Conservation (phyloP, 2,329 filamentous ascomycete genomes). For the Xylaria sp. region DNA sequence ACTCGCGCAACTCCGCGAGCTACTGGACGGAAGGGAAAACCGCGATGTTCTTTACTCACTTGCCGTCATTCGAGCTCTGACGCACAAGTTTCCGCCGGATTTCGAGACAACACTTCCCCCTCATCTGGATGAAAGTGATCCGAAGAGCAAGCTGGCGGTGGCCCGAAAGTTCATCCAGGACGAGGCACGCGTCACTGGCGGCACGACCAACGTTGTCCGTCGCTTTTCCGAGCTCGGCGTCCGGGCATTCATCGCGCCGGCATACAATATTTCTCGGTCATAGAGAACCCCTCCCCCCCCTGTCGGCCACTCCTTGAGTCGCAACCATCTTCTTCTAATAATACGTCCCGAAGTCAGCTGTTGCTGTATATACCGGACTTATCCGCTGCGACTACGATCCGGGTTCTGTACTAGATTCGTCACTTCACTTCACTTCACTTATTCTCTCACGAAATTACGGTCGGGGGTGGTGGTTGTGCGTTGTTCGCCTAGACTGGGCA, state of each 20-base stretch:
- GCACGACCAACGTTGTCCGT: slow-evolving; percentile 68
- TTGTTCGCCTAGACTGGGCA: slow-evolving; percentile 17
- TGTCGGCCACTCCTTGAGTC: background rate
- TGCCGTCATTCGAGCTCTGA: slow-evolving; percentile 70
- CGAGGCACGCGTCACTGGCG: slow-evolving; percentile 57
- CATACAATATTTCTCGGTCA: slow-evolving; percentile 40
- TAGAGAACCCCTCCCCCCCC: slow-evolving; percentile 7
- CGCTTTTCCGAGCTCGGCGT: slow-evolving; percentile 64
- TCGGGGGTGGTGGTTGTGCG: slow-evolving; percentile 11
- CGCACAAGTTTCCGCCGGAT: slow-evolving; percentile 57
- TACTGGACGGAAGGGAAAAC: slow-evolving; percentile 77
- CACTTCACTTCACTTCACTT: slow-evolving; percentile 7
- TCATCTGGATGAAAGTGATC: slow-evolving; percentile 61
- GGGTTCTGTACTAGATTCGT: slow-evolving; percentile 10
- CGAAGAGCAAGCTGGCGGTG: slow-evolving; percentile 61
- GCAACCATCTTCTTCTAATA: slow-evolving; percentile 14
- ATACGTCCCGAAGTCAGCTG: slow-evolving; percentile 9
- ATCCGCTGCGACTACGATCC: slow-evolving; percentile 5
- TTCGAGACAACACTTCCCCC: slow-evolving; percentile 52
- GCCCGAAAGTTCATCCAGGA: slow-evolving; percentile 65
- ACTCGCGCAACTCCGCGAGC: slow-evolving; percentile 58
- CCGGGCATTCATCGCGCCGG: slow-evolving; percentile 53
- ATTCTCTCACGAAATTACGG: slow-evolving; percentile 9
- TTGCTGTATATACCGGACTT: slow-evolving; percentile 3
- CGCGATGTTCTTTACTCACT: slow-evolving; percentile 88